Conservation (phyloP, 805 yeast species). For the Nakazawaea populi region DNA sequence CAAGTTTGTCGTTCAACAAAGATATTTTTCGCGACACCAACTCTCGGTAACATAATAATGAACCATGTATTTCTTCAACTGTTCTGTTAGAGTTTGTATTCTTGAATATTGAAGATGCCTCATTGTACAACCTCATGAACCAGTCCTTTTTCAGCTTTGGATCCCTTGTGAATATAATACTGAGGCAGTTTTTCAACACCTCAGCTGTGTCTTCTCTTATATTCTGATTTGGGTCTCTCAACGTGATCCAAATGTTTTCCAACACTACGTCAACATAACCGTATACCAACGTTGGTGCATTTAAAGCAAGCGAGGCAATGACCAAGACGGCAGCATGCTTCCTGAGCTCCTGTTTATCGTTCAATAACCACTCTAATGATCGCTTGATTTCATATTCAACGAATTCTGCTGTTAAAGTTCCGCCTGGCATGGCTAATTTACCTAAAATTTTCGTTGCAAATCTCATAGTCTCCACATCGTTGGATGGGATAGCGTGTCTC, state of each 20-base stretch:
- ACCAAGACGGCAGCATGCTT: conserved; percentile 89
- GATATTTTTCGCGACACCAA: conserved; percentile 67
- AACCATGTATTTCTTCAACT: conserved; percentile 79
- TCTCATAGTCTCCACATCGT: conserved; percentile 79
- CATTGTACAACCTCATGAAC: conserved; percentile 53
- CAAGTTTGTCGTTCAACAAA: conserved; percentile 65
- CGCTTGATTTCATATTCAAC: conserved; percentile 89
- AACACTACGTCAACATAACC: conserved; percentile 73
- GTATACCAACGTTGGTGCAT: conserved; percentile 80
- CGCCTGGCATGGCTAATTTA: conserved; percentile 82
- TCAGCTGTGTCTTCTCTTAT: conserved; percentile 82
- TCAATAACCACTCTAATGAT: conserved; percentile 85
- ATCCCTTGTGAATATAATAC: conserved; percentile 77
- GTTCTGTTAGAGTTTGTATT: conserved; percentile 21
- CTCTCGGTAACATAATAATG: conserved; percentile 77
- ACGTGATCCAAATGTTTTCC: conserved; percentile 81
- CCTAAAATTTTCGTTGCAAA: conserved; percentile 87
- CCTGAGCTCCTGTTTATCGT: conserved; percentile 80
- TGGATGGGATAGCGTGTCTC: conserved; percentile 72
- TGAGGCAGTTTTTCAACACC: conserved; percentile 70
- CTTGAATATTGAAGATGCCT: conserved; percentile 24
- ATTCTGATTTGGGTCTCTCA: conserved; percentile 69
- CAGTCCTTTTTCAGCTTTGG: conserved; percentile 62
- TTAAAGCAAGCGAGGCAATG: conserved; percentile 75
- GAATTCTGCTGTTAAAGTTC: conserved; percentile 83